Percentiles rank a stretch among this genome's conserved stretches.
phyloP scores from a whole-genome alignment of 139 green algal genomes.

The Chlamydomonas applanata region DNA sequence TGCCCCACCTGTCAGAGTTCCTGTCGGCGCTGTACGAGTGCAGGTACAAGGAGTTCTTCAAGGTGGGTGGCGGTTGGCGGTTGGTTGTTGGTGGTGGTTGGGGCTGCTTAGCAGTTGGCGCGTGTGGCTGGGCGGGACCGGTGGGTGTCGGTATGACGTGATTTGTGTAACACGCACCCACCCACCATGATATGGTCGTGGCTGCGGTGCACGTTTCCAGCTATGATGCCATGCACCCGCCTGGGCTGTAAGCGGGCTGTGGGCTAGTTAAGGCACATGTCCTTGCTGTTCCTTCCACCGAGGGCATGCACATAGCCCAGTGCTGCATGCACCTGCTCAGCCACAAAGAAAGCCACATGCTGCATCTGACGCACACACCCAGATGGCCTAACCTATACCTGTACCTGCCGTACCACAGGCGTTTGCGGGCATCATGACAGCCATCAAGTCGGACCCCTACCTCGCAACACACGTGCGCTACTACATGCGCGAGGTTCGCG shows the following conservation, averaged over 20 bases:
- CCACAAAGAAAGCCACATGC: too few species aligned
- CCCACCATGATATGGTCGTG: neutral
- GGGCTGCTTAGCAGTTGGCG: neutral
- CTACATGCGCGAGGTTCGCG: slow-evolving; percentile 87
- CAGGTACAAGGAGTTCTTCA: slow-evolving; percentile 91
- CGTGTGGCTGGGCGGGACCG: neutral
- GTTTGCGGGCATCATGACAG: slow-evolving; percentile 63
- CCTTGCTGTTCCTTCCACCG: too few species aligned
- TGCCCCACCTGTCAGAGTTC: slow-evolving; percentile 75
- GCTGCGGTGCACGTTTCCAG: too few species aligned
- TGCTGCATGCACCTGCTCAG: too few species aligned
- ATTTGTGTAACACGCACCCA: neutral
- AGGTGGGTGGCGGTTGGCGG: slow-evolving; percentile 30
- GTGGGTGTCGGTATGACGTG: neutral
- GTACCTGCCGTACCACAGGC: too few species aligned
- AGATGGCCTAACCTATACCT: too few species aligned
- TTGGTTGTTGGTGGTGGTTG: too few species aligned
- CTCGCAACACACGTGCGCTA: slow-evolving; percentile 86
- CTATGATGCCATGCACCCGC: too few species aligned
- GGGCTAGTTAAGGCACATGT: too few species aligned
- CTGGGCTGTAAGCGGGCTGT: too few species aligned
- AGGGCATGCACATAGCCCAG: too few species aligned
- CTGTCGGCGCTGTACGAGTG: slow-evolving; percentile 90
- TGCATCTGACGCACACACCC: too few species aligned
- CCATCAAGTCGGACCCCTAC: slow-evolving; percentile 74